Percentiles rank a stretch among this genome's conserved stretches.
phyloP scores from a whole-genome alignment of 192 early-diverging fungal species.

The Neocallimastix lanati region DNA sequence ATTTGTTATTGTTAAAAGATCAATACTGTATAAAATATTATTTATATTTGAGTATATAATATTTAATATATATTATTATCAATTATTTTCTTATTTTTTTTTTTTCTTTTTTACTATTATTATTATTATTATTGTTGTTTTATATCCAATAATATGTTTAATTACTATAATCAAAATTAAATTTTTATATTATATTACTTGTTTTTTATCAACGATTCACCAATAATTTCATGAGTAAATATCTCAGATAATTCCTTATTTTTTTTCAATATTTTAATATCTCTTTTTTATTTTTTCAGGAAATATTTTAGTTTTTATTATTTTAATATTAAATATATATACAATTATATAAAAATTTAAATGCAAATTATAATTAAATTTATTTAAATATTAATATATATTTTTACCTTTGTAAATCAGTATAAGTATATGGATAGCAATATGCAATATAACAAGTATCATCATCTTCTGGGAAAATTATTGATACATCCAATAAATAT shows the following conservation, averaged over 20 bases:
- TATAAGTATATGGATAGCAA: slow-evolving; percentile 24
- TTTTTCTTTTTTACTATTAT: too few species aligned
- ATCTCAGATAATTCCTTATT: slow-evolving; percentile 1
- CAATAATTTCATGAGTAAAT: slow-evolving; percentile 14
- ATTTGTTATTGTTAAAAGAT: background rate
- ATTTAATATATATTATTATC: too few species aligned
- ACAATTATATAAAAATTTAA: too few species aligned
- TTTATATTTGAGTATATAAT: too few species aligned
- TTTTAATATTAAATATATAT: too few species aligned
- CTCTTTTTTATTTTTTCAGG: background rate
- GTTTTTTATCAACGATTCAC: slow-evolving; percentile 14
- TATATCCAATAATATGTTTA: too few species aligned
- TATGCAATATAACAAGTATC: slow-evolving; percentile 21
- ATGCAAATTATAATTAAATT: too few species aligned
- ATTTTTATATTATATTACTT: too few species aligned
- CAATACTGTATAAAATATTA: background rate
- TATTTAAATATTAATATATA: background rate
- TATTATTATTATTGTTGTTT: too few species aligned
- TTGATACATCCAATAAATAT: slow-evolving; percentile 10
- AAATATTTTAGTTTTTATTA: too few species aligned
- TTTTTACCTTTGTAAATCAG: slow-evolving; percentile 16
- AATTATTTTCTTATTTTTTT: too few species aligned
- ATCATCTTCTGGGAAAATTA: background rate
- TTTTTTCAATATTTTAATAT: slow-evolving; percentile 3
- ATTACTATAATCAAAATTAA: too few species aligned